A percentile compares a stretch with the other conserved stretches of the same genome.
These are phyloP conservation scores for Fusarium compactum DNA, from an alignment of 2,329 filamentous ascomycete species.

Conservation along the genomic window DNA sequence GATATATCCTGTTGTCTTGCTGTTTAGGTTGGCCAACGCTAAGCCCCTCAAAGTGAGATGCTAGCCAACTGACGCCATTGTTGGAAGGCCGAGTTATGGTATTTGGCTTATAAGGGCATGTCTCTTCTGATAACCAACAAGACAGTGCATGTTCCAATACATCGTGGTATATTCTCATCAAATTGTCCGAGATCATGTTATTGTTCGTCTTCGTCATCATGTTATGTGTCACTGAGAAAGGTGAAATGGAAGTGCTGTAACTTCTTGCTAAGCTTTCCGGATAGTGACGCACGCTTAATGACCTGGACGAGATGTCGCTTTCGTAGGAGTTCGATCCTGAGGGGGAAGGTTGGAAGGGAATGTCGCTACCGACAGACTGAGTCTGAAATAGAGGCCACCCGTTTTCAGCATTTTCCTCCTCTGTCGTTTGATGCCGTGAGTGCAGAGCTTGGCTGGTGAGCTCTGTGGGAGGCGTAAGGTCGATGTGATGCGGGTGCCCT, in stretches of 20 bases:
- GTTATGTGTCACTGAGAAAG: slow-evolving; percentile 44
- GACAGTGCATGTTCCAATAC: slow-evolving; percentile 65
- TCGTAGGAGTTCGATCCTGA: slow-evolving; percentile 47
- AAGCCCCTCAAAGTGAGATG: slow-evolving; percentile 44
- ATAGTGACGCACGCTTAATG: slow-evolving; percentile 44
- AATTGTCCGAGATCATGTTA: slow-evolving; percentile 45
- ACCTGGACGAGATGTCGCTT: slow-evolving; percentile 44
- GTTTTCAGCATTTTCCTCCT: slow-evolving; percentile 46
- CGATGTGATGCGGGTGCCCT: slow-evolving; percentile 37
- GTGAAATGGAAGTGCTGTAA: slow-evolving; percentile 45
- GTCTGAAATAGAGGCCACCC: slow-evolving; percentile 46
- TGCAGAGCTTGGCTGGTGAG: slow-evolving; percentile 36
- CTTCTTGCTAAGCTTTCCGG: slow-evolving; percentile 45
- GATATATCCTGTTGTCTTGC: slow-evolving; percentile 61
- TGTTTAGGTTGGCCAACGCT: slow-evolving; percentile 47
- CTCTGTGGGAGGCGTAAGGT: slow-evolving; percentile 39
- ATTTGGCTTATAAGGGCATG: slow-evolving; percentile 60
- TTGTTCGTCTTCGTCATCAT: slow-evolving; percentile 47
- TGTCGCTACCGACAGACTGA: slow-evolving; percentile 41
- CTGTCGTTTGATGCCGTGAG: slow-evolving; percentile 35
- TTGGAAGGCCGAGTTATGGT: slow-evolving; percentile 37
- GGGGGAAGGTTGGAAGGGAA: slow-evolving; percentile 45
- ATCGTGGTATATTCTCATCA: slow-evolving; percentile 62
- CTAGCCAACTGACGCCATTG: slow-evolving; percentile 47
- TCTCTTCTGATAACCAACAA: slow-evolving; percentile 66